These are phyloP conservation scores for Wallacemonas rigidus DNA, from an alignment of 208 protist genomes.

Conservation along the genomic window DNA sequence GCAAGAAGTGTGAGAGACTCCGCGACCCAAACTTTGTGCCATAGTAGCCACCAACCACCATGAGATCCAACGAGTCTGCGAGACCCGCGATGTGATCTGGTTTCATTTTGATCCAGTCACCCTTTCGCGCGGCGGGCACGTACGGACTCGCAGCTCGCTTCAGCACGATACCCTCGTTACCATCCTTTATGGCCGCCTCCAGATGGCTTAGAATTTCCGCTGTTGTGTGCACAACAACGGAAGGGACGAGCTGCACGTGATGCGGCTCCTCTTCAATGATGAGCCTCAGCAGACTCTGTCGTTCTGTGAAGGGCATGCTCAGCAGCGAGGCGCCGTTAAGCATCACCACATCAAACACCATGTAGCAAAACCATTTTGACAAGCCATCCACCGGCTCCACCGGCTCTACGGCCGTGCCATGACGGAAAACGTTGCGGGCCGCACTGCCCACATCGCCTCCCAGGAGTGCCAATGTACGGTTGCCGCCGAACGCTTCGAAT, in stretches of 20 bases:
- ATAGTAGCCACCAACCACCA: slow-evolving; percentile 57
- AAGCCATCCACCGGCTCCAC: slow-evolving; percentile 8
- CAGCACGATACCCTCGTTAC: slow-evolving; percentile 55
- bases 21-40: slow-evolving; percentile 59
- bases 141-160: slow-evolving; percentile 40
- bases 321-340: slow-evolving; percentile 42
- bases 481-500: slow-evolving; percentile 59
- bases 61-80: slow-evolving; percentile 46
- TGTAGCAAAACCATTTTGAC: slow-evolving; percentile 51
- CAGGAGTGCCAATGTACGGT: slow-evolving; percentile 38
- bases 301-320: slow-evolving; percentile 23
- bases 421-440: slow-evolving; percentile 11
- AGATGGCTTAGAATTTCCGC: slow-evolving; percentile 37
- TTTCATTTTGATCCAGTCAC: slow-evolving; percentile 77
- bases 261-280: slow-evolving; percentile 23
- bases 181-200: slow-evolving; percentile 28
- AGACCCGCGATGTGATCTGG: slow-evolving; percentile 50
- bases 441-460: neutral
- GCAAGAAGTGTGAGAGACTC: slow-evolving; percentile 51
- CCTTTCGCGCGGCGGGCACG: slow-evolving; percentile 44
- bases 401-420: slow-evolving; percentile 3
- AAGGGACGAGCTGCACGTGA: slow-evolving; percentile 40
- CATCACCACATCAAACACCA: slow-evolving; percentile 56
- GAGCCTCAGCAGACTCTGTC: slow-evolving; percentile 21
- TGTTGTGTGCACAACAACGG: slow-evolving; percentile 21